Evolutionary conservation across 306 rosid species (phyloP).

Genomic region (Lathyrus oleraceus): DNA sequence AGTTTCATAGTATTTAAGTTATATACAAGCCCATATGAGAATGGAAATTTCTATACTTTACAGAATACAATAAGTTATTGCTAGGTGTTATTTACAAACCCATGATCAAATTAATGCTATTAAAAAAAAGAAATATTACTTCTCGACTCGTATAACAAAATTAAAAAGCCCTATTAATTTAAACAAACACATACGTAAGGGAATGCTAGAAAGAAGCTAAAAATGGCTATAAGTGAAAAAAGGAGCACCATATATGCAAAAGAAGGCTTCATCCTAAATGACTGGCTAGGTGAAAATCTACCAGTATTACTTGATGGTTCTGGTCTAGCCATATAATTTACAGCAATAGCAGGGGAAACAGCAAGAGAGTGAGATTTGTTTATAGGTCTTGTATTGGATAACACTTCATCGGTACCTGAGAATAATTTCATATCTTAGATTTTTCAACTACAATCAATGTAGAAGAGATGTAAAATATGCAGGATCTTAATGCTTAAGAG

Average conservation of each 20-base stretch:
- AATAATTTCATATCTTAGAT: slow-evolving; percentile 22
- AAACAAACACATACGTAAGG: slow-evolving; percentile 31
- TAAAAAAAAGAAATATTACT: slow-evolving; percentile 28
- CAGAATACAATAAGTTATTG: slow-evolving; percentile 2
- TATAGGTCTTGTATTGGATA: slow-evolving; percentile 35
- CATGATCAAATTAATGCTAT: slow-evolving; percentile 21
- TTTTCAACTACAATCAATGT: slow-evolving; percentile 1
- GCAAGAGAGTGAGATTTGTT: slow-evolving; percentile 46
- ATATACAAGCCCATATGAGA: too few species aligned
- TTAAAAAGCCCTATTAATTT: slow-evolving; percentile 14
- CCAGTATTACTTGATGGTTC: slow-evolving; percentile 33
- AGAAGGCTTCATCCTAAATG: slow-evolving; percentile 49
- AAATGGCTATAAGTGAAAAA: slow-evolving; percentile 31
- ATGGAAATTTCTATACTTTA: not conserved
- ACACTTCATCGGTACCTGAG: slow-evolving; percentile 55
- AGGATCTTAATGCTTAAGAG: slow-evolving; percentile 1
- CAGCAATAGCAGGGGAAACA: slow-evolving; percentile 41
- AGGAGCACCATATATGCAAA: slow-evolving; percentile 36
- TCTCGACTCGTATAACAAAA: slow-evolving; percentile 14
- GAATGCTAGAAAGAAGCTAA: slow-evolving; percentile 42
- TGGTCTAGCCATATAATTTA: slow-evolving; percentile 44
- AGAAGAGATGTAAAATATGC: not conserved
- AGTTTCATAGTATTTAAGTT: too few species aligned
- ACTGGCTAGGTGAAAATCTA: slow-evolving; percentile 28
- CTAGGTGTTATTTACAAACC: slow-evolving; percentile 34